A percentile compares a stretch with the other conserved stretches of the same genome.
Conservation (phyloP, 2,329 filamentous ascomycete species). For the Mycosphaerella arachidis region DNA sequence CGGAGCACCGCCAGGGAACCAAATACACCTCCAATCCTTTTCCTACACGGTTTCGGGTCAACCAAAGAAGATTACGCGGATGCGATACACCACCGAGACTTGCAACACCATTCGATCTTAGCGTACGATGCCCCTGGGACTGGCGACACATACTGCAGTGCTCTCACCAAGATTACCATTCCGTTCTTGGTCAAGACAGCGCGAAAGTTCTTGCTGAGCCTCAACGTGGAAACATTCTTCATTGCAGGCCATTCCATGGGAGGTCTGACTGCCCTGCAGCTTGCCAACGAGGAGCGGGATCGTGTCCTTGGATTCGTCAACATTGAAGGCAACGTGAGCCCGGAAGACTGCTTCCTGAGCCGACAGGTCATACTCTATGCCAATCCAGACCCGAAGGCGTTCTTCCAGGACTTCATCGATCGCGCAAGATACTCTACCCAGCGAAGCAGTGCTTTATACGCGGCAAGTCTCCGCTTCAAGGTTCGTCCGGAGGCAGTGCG, state of each 20-base stretch:
- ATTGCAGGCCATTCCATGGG: no score
- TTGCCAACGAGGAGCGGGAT: no score
- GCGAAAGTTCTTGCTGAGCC: not conserved
- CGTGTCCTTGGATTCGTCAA: no score
- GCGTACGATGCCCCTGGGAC: no score
- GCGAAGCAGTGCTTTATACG: not conserved
- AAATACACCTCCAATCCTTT: not conserved
- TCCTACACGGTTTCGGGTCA: not conserved
- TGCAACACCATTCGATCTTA: not conserved
- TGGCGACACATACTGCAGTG: no score
- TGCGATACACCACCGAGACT: not conserved
- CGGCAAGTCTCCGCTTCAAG: not conserved
- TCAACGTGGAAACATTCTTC: not conserved
- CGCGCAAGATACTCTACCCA: not conserved
- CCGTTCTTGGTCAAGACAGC: no score
- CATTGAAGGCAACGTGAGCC: no score
- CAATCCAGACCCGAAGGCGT: not conserved
- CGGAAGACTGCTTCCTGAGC: no score
- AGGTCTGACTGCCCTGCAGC: no score
- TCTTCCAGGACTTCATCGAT: not conserved
- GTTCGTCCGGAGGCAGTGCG: not conserved
- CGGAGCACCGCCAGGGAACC: not conserved
- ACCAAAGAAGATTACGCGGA: not conserved
- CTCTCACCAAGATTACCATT: no score
- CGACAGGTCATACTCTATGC: not conserved